phyloP scores from a whole-genome alignment of 441 rosid species.

The Populus trichocarpa region DNA sequence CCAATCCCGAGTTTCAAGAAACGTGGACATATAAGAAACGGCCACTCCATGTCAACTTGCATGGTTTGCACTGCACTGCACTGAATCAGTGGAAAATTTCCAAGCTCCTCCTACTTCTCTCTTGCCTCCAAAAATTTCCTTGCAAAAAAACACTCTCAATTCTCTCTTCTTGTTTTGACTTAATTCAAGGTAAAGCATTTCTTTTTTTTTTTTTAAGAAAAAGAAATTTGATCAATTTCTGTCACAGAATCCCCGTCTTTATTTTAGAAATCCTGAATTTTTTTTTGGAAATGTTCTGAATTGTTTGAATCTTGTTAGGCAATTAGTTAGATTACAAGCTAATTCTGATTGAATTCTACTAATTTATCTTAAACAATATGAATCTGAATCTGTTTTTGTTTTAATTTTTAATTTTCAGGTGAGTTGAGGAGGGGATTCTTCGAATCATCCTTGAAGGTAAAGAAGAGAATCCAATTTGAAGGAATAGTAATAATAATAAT shows the following conservation, averaged over 20 bases:
- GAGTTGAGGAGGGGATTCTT: slow-evolving; percentile 15
- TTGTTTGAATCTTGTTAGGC: not conserved
- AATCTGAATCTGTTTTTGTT: not conserved
- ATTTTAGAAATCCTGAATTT: not conserved
- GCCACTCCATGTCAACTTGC: slow-evolving; percentile 24
- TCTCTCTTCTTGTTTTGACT: not conserved
- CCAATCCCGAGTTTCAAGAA: slow-evolving; percentile 17
- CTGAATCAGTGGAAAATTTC: not conserved
- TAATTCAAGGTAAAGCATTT: not conserved
- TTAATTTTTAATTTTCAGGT: not conserved
- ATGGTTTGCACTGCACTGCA: not conserved
- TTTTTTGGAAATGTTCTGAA: not conserved
- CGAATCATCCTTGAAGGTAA: slow-evolving; percentile 41
- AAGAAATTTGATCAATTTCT: not conserved
- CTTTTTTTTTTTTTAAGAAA: not conserved
- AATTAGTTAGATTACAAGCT: not conserved
- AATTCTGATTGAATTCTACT: not conserved
- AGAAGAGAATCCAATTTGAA: slow-evolving; percentile 35
- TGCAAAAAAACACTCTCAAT: not conserved
- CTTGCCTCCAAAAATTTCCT: not conserved
- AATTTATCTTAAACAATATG: not conserved
- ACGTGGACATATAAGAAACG: slow-evolving; percentile 31
- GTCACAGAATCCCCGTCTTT: not conserved
- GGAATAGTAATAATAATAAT: not conserved
- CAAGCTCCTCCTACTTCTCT: not conserved